Base-by-base conservation (phyloP, 371 early-diverging fungal genomes). In the Lichtheimia ornata region DNA sequence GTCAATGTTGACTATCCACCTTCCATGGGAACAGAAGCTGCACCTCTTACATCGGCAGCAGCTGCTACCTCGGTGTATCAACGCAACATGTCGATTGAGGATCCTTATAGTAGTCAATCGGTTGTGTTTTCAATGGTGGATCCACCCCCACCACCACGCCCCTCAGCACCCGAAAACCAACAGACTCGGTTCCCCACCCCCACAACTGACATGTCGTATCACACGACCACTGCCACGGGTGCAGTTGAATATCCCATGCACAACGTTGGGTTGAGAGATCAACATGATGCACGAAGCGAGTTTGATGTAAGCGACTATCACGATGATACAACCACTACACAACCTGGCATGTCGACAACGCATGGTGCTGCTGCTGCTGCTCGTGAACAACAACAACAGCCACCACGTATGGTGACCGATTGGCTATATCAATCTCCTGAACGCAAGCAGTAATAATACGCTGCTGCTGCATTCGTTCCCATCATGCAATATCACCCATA, bases 101-200 rank as follows among this genome's bases (percentile, higher is more conserved):
- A 75, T 58, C 76, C 76, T 50, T 78, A 78, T 43, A 67, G 63
- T 15, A 66, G 41, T 18, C 64, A 78, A 15, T 64, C 79, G 28
- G 63, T 78, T 35, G 67, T 71, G 50, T 75, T 78, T 56, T 71
- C 79, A 0, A 73, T 78, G 73, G 58, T 75, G 15, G 67, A 72
- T 55, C 61, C 61, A 30, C 30, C 49, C 27, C 43, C 27, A 50
- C 20, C 51, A 15, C 35, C 25, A 28, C 42, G 52, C 18, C 18
- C 14, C 0, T 4, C 54, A 3, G 40, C 17, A 12, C 11, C 35
- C 2, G 35, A 35, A 2, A 35, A 35, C 9, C 25, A 59, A 41
- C 56, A 62, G 42, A 42, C 65, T 6, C 65, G 59, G 18, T 59
- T 53, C n/a, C 56, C 56, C 0, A 51, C 65, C 11, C 61, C 66